Base-by-base conservation (phyloP, 129 eudicot species). In the Artemisia annua region DNA sequence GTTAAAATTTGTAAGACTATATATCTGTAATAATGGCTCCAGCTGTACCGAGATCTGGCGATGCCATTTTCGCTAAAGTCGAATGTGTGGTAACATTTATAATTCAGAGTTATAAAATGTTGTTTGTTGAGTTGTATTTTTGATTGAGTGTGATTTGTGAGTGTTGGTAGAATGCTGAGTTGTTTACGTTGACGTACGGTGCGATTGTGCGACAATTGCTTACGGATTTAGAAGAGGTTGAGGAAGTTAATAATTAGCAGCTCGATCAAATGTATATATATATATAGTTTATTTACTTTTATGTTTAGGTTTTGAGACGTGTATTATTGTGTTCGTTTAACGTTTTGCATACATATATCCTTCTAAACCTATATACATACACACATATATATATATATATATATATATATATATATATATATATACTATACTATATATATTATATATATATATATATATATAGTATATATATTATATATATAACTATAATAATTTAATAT, bases 171-270 rank as follows among this genome's bases (percentile, higher is more conserved):
- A 93, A 93, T 60, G 89, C 98, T 11, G 98, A 93, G 86, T 71
- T 93, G 67, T 89, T 93, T 72, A 93, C 98, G 24, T 70, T 89
- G 65, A 93, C 98, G 20, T 93, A 93, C 61, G 98, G 97, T 3
- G 98, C 98, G 15, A 89, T 93, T 17, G 98, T 93, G 19, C 89
- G 98, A 11, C 98, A 93, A 59, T 69, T 93, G 84, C 76, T 93
- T 6, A 93, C 98, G 50, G 98, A 93, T 93, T 91, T 93, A 78
- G 98, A 93, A 69, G 98, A 93, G 80, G 98, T 93, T 66, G 98
- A 89, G 64, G 97, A 93, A 79, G 98, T 89, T 71, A 93, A 93
- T 76, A 93, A n/a, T n/a, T n/a, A 93, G 72, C 98, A 93, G 83
- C 98, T 93, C 11, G 98, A 93, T 82, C 98, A 93, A 79, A 93